Conservation (phyloP, 2,329 filamentous ascomycete species). For the Ophiocordyceps sinensis region DNA sequence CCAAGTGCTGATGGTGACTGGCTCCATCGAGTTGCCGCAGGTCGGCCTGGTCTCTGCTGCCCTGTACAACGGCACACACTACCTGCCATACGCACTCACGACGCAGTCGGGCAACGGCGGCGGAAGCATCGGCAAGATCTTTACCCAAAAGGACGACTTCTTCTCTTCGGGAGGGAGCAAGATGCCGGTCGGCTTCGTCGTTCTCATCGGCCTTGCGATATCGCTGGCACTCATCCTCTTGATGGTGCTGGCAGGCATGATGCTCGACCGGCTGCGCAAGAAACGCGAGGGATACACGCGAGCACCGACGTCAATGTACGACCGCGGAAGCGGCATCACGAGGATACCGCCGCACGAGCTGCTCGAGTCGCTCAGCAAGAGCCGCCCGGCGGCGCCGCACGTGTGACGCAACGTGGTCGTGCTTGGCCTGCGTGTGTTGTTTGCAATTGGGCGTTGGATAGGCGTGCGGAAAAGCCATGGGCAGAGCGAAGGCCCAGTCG, state of each 20-base stretch:
- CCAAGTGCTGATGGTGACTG: slow-evolving; percentile 71
- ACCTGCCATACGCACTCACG: slow-evolving; percentile 70
- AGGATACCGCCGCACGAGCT: slow-evolving; percentile 48
- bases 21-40: slow-evolving; percentile 57
- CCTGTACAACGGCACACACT: slow-evolving; percentile 69
- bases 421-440: slow-evolving; percentile 9
- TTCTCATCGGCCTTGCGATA: slow-evolving; percentile 69
- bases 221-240: slow-evolving; percentile 64
- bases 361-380: slow-evolving; percentile 36
- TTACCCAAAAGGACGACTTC: slow-evolving; percentile 68
- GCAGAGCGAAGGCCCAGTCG: neutral
- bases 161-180: slow-evolving; percentile 46
- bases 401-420: slow-evolving; percentile 23
- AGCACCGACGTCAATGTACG: slow-evolving; percentile 54
- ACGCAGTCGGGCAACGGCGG: slow-evolving; percentile 47
- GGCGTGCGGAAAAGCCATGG: slow-evolving; percentile 9
- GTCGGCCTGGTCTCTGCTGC: slow-evolving; percentile 78
- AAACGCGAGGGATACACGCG: slow-evolving; percentile 66
- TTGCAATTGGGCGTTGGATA: slow-evolving; percentile 22
- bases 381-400: slow-evolving; percentile 29
- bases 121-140: slow-evolving; percentile 68
- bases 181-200: slow-evolving; percentile 61
- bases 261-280: slow-evolving; percentile 63
- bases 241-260: slow-evolving; percentile 59
- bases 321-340: slow-evolving; percentile 42